Conservation (phyloP, 768 basidiomycete genomes). For the Suillus weaverae region DNA sequence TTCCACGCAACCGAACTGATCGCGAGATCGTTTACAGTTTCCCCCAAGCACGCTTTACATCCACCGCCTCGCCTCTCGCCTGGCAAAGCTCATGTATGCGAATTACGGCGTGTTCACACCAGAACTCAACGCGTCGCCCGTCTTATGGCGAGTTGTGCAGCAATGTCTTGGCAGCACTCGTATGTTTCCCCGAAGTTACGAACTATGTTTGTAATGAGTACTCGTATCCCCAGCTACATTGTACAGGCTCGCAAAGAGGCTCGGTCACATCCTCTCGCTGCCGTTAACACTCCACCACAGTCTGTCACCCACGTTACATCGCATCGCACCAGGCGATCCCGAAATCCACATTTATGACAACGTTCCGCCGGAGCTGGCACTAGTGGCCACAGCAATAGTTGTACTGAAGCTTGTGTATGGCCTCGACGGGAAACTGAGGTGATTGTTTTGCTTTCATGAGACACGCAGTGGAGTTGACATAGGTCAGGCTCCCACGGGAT, state of each 20-base stretch:
- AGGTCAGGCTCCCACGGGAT: conserved; percentile 43
- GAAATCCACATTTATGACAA: conserved; percentile 58
- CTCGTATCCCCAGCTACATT: conserved; percentile 46
- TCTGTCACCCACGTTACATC: conserved; percentile 44
- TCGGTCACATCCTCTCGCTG: conserved; percentile 55
- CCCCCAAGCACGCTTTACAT: conserved; percentile 59
- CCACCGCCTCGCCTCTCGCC: conserved; percentile 59
- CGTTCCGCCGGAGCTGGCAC: conserved; percentile 64
- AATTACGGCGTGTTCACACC: conserved; percentile 64
- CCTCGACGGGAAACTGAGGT: conserved; percentile 69
- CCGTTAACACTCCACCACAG: conserved; percentile 60
- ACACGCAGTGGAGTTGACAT: conserved; percentile 13
- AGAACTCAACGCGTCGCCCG: conserved; percentile 70
- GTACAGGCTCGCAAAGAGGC: conserved; percentile 61
- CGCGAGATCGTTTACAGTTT: conserved; percentile 43
- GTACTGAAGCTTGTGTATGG: conserved; percentile 87
- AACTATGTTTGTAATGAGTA: background rate
- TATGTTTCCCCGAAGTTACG: conserved; percentile 42
- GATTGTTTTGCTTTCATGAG: conserved; percentile 15
- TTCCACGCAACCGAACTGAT: conserved; percentile 15
- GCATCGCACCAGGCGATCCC: conserved; percentile 39
- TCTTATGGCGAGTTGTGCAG: conserved; percentile 72
- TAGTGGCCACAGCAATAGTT: conserved; percentile 60
- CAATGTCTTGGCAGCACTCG: conserved; percentile 71
- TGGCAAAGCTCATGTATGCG: conserved; percentile 57